phyloP scores from a whole-genome alignment of 2,329 filamentous ascomycete genomes.

The Aspergillus ochraceus region DNA sequence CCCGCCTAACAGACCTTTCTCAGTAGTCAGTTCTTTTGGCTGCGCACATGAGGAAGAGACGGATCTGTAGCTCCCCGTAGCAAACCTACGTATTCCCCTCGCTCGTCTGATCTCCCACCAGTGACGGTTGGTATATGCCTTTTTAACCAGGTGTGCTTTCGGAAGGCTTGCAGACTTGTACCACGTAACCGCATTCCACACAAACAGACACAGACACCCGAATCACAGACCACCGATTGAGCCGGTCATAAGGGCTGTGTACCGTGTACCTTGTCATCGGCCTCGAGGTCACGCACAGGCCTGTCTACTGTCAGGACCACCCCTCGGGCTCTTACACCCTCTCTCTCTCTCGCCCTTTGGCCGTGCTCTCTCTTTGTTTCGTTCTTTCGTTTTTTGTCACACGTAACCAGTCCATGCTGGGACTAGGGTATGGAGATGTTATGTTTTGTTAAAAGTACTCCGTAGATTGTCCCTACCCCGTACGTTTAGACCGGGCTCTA shows the following conservation, averaged over 20 bases:
- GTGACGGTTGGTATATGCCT: not conserved
- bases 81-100: not conserved
- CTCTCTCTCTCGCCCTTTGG: no score
- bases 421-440: conserved; percentile 1
- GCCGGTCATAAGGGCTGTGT: no score
- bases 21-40: no score
- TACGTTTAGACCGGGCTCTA: no score
- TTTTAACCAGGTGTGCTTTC: not conserved
- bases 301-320: conserved; percentile 6
- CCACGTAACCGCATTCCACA: not conserved
- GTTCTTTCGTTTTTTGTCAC: conserved; percentile 2
- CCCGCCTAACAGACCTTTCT: not conserved
- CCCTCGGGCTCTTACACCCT: no score
- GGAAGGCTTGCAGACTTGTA: not conserved
- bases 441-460: no score
- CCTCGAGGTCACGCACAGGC: conserved; percentile 11
- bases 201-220: not conserved
- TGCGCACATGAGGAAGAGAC: not conserved
- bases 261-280: not conserved
- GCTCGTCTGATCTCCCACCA: not conserved
- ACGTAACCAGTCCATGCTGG: conserved; percentile 13
- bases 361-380: not conserved
- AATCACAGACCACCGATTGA: not conserved
- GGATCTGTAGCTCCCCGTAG: not conserved
- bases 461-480: no score